A percentile compares a stretch with the other conserved stretches of the same genome.
phyloP scores from a whole-genome alignment of 108 stramenopile species.

The Conticribra guillardii region DNA sequence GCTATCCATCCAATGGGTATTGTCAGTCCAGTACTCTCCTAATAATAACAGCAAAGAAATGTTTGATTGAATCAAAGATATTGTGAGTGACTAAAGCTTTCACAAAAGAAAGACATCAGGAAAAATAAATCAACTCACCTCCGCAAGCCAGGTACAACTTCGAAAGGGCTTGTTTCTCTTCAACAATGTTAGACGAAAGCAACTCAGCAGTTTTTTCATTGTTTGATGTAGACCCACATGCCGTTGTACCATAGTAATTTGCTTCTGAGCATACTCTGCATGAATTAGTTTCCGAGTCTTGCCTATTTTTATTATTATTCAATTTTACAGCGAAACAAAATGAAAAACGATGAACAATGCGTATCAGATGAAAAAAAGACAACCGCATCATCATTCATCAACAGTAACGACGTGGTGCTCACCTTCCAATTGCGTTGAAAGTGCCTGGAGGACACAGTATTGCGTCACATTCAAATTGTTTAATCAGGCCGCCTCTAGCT shows the following conservation, averaged over 20 bases:
- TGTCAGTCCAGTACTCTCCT: constrained; percentile 30
- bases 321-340: too few relatives aligned
- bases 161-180: constrained; percentile 15
- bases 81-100: too few relatives aligned
- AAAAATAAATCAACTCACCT: neutral
- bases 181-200: constrained; percentile 11
- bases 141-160: constrained; percentile 23
- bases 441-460: constrained; percentile 69
- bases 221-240: constrained; percentile 3
- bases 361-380: too few relatives aligned
- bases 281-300: constrained; percentile 22
- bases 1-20: constrained; percentile 22
- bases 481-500: constrained; percentile 19
- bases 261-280: constrained; percentile 24
- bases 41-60: too few relatives aligned
- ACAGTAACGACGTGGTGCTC: too few relatives aligned
- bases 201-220: constrained; percentile 13
- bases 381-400: too few relatives aligned
- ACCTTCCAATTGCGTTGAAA: constrained; percentile 67
- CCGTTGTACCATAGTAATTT: constrained; percentile 24
- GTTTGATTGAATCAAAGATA: too few relatives aligned
- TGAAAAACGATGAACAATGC: too few relatives aligned
- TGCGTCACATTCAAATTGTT: constrained; percentile 39
- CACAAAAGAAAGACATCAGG: neutral
- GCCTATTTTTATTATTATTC: too few relatives aligned